A percentile compares a stretch with the other conserved stretches of the same genome.
Conservation (phyloP, 495 filamentous ascomycete genomes). For the Trichoderma gamsii region DNA sequence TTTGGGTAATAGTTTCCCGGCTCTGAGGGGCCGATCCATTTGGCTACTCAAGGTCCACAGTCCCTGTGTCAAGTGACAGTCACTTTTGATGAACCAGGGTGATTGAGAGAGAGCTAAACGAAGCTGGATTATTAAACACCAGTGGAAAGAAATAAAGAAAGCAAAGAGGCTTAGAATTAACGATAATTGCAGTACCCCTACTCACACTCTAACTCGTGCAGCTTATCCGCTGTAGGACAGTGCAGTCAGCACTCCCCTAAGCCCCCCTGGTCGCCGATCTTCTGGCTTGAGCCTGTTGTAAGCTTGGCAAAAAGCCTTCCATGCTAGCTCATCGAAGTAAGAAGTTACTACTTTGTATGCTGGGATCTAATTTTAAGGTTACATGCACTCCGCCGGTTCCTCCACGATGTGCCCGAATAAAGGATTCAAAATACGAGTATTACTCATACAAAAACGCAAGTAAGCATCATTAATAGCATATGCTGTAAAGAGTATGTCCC, state of each 20-base stretch:
- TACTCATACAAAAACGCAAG: neutral
- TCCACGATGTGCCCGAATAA: neutral
- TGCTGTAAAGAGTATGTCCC: no score
- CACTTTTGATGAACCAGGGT: no score
- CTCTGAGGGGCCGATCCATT: no score
- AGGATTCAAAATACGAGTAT: neutral
- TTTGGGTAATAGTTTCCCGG: neutral
- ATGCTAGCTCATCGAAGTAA: neutral
- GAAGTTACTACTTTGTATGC: neutral
- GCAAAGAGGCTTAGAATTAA: neutral
- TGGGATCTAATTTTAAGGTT: slow-evolving; percentile 4
- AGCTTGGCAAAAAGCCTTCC: slow-evolving; percentile 8
- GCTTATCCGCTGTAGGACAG: neutral
- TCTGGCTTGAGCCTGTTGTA: neutral
- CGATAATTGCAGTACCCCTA: neutral
- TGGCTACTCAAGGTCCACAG: no score
- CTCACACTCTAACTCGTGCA: no score
- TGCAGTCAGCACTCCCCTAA: neutral
- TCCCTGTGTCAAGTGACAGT: no score
- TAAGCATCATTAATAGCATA: neutral
- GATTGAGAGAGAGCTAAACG: no score
- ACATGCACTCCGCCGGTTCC: neutral
- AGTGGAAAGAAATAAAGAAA: neutral
- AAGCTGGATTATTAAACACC: no score
- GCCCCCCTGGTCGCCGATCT: neutral